These are phyloP conservation scores for Herpotrichia juniperi DNA, from an alignment of 2,329 filamentous ascomycete species.

Conservation along the genomic window DNA sequence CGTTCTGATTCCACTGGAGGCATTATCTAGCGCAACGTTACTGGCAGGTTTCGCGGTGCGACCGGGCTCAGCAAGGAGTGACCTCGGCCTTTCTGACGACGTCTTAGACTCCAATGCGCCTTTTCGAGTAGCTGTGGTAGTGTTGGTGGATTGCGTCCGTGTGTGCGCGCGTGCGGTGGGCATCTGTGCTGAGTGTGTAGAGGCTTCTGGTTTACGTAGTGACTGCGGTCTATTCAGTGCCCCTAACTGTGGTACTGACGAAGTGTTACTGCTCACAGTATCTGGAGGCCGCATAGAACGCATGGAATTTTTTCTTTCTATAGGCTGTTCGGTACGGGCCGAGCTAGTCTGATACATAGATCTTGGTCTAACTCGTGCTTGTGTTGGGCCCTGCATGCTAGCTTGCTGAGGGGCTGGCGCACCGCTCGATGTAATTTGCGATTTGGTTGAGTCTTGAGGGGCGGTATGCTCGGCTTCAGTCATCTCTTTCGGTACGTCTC, in stretches of 20 bases:
- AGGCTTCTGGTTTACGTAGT: constrained; percentile 30
- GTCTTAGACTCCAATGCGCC: constrained; percentile 19
- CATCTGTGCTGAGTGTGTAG: constrained; percentile 21
- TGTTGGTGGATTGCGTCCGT: constrained; percentile 35
- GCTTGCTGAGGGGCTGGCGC: constrained; percentile 8
- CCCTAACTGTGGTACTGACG: constrained; percentile 19
- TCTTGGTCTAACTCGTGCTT: constrained; percentile 32
- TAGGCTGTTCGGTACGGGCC: constrained; percentile 11
- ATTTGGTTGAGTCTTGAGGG: not conserved
- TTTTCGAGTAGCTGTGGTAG: constrained; percentile 16
- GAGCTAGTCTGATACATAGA: constrained; percentile 36
- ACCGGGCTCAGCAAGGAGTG: constrained; percentile 22
- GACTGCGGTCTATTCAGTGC: constrained; percentile 36
- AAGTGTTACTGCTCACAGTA: constrained; percentile 19
- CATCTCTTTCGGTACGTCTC: not conserved
- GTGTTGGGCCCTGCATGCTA: constrained; percentile 7
- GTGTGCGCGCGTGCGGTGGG: constrained; percentile 21
- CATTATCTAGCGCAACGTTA: constrained; percentile 14
- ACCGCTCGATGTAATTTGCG: not conserved
- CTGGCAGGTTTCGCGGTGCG: constrained; percentile 11
- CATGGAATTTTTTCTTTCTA: constrained; percentile 9
- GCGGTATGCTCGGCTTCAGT: not conserved
- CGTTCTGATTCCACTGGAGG: constrained; percentile 13
- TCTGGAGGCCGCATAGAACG: constrained; percentile 25
- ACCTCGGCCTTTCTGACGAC: constrained; percentile 30